phyloP scores from a whole-genome alignment of 164 flowering plant genomes.

The Liquidambar formosana region DNA sequence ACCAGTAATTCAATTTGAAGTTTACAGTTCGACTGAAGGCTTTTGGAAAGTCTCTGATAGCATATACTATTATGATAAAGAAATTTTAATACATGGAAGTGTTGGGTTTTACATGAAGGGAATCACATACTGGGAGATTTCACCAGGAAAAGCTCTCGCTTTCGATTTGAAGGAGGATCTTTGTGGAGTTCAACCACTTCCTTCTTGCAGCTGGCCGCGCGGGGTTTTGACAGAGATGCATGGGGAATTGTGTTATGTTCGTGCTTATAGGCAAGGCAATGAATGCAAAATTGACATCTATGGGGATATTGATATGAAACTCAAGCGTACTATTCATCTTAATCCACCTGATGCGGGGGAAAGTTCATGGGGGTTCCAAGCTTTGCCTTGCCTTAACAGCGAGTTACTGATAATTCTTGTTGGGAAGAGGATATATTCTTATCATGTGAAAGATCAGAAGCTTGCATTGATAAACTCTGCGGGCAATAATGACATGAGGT shows the following conservation, averaged over 20 bases:
- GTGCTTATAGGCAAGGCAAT: background rate
- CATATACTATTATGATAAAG: slow-evolving; percentile 6
- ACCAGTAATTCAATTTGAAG: slow-evolving; percentile 16
- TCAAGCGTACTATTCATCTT: background rate
- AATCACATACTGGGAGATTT: slow-evolving; percentile 17
- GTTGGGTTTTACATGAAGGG: slow-evolving; percentile 21
- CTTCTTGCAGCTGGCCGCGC: background rate
- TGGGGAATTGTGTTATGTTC: slow-evolving; percentile 20
- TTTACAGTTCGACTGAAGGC: slow-evolving; percentile 21
- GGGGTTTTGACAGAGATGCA: slow-evolving; percentile 14
- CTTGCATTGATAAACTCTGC: background rate
- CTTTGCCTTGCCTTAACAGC: background rate
- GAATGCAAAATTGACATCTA: background rate
- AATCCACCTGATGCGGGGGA: background rate
- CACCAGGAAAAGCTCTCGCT: background rate
- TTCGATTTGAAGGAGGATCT: slow-evolving; percentile 13
- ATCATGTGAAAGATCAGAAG: slow-evolving; percentile 5
- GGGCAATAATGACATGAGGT: background rate
- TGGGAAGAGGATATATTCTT: background rate
- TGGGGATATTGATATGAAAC: slow-evolving; percentile 13
- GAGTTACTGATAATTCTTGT: slow-evolving; percentile 1
- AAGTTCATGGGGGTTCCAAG: background rate
- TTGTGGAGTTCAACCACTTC: slow-evolving; percentile 9
- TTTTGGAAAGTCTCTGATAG: slow-evolving; percentile 16
- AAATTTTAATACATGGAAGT: background rate